Evolutionary conservation across 148 eudicot genomes (phyloP).

Genomic region (Vaccinium corymbosum): DNA sequence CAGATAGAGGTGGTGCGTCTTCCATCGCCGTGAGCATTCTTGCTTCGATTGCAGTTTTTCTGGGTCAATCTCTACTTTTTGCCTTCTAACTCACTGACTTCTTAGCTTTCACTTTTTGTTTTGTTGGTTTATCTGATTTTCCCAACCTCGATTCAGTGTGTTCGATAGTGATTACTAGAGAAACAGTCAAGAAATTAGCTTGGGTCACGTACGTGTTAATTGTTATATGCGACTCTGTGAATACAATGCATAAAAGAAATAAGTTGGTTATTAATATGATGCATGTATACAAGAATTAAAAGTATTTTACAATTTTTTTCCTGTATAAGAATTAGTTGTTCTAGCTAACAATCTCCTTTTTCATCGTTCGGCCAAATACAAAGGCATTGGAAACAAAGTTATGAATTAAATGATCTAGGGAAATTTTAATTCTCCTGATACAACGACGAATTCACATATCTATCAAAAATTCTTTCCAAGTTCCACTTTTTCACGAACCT

Average conservation of each 20-base stretch:
- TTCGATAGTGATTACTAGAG: neutral
- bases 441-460: slow-evolving; percentile 16
- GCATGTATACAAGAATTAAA: neutral
- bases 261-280: neutral
- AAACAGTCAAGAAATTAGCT: neutral
- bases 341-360: neutral
- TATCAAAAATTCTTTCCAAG: slow-evolving; percentile 74
- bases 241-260: neutral
- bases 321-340: neutral
- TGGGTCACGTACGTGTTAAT: neutral
- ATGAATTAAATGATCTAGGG: neutral
- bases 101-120: neutral
- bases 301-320: neutral
- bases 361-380: neutral
- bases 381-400: neutral
- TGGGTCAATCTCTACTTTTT: slow-evolving; percentile 39
- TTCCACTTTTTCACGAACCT: slow-evolving; percentile 77
- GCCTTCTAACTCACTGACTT: slow-evolving; percentile 28
- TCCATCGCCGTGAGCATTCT: slow-evolving; percentile 23
- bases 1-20: slow-evolving; percentile 48
- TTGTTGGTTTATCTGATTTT: slow-evolving; percentile 6
- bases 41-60: slow-evolving; percentile 41
- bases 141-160: neutral
- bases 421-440: slow-evolving; percentile 3
- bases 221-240: neutral